These are phyloP conservation scores for Dipteronia sinensis DNA, from an alignment of 345 rosid genomes.

Conservation along the genomic window DNA sequence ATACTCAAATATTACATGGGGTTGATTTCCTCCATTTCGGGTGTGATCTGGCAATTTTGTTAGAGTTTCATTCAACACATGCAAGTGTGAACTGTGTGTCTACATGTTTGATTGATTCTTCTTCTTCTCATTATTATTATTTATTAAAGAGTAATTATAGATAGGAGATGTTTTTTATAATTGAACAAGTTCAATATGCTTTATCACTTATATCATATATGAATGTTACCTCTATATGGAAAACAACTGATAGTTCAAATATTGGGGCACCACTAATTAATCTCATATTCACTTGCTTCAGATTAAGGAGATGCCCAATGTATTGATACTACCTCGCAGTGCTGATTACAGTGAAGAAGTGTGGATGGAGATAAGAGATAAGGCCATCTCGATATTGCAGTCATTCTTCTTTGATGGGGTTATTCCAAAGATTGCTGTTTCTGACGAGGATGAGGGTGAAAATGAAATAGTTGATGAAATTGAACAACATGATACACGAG, in stretches of 20 bases:
- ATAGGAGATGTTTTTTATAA: neutral
- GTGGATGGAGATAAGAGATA: constrained; percentile 98
- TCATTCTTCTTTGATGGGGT: constrained; percentile 79
- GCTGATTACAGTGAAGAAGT: constrained; percentile 99
- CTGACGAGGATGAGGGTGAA: constrained; percentile 81
- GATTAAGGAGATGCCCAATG: constrained; percentile 99
- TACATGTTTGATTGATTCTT: neutral
- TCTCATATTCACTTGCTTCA: constrained; percentile 29
- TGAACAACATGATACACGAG: constrained; percentile 41
- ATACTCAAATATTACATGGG: neutral
- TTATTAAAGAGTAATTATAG: neutral
- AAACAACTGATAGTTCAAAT: neutral
- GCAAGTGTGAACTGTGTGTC: neutral
- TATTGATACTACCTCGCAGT: constrained; percentile 92
- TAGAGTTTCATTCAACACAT: neutral
- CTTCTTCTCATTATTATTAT: neutral
- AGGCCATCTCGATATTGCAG: constrained; percentile 81
- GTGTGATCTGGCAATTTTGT: neutral
- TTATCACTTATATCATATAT: neutral
- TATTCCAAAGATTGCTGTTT: constrained; percentile 67
- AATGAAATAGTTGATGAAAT: constrained; percentile 58
- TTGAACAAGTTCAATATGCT: neutral
- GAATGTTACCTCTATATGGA: neutral
- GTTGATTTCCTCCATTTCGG: neutral
- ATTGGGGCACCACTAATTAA: neutral